Conservation (phyloP, 441 rosid species). For the Pelargonium cotyledonis region DNA sequence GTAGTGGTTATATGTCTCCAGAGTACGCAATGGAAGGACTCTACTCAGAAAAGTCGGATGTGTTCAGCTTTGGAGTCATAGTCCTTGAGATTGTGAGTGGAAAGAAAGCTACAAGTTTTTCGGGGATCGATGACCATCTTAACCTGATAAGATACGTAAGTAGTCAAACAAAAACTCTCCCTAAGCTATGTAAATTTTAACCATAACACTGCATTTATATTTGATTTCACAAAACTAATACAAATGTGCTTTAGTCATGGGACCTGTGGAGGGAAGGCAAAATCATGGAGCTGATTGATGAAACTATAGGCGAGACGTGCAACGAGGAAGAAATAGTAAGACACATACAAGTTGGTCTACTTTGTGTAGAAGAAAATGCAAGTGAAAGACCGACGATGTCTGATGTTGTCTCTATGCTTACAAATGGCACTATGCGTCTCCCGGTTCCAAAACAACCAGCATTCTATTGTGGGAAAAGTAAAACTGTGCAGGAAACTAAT, state of each 20-base stretch:
- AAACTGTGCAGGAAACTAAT: background rate
- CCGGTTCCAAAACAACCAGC: background rate
- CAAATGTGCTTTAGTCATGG: background rate
- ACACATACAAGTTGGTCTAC: constrained; percentile 1
- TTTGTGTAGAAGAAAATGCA: constrained; percentile 4
- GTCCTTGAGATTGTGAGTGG: background rate
- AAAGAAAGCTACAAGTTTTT: background rate
- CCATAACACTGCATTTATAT: background rate
- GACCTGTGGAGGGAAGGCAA: constrained; percentile 1
- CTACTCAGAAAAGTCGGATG: constrained; percentile 1
- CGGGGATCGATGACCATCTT: background rate
- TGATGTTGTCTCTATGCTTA: background rate
- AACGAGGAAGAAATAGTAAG: background rate
- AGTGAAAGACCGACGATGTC: background rate
- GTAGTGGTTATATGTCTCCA: background rate
- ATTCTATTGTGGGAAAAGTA: background rate
- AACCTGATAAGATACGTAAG: constrained; percentile 1
- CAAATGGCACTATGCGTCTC: background rate
- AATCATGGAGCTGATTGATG: background rate
- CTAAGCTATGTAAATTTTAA: background rate
- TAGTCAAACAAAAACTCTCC: background rate
- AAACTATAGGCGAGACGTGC: background rate
- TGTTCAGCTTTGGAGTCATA: constrained; percentile 7
- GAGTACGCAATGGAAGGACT: background rate
- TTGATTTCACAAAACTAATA: background rate